Conservation (phyloP, 1,284 basidiomycete genomes). For the Flammula alnicola region DNA sequence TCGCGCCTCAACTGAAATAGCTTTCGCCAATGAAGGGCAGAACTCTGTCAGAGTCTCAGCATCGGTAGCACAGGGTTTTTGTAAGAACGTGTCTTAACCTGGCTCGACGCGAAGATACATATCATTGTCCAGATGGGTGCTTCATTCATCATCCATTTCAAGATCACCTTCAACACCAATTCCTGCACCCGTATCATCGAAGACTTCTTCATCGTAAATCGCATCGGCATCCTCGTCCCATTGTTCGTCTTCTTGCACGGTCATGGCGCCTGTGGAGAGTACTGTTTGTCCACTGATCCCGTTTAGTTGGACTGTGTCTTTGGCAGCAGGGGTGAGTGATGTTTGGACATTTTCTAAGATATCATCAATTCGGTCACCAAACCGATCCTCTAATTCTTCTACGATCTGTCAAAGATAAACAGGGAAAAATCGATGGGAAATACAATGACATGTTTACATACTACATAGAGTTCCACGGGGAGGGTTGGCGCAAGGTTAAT, state of each 20-base stretch:
- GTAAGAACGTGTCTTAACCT: too few relatives aligned
- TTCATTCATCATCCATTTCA: slow-evolving; percentile 71
- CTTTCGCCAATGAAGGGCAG: too few relatives aligned
- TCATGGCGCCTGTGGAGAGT: slow-evolving; percentile 7
- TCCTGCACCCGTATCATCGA: slow-evolving; percentile 71
- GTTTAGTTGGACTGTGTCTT: slow-evolving; percentile 11
- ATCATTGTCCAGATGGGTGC: too few relatives aligned
- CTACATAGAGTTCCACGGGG: slow-evolving; percentile 88
- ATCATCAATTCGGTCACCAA: slow-evolving; percentile 73
- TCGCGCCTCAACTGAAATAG: too few relatives aligned
- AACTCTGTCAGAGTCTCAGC: too few relatives aligned
- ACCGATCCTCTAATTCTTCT: slow-evolving; percentile 86
- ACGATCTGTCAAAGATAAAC: slow-evolving; percentile 78
- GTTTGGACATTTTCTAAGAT: slow-evolving; percentile 65
- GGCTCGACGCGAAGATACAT: too few relatives aligned
- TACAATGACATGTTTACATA: slow-evolving; percentile 35
- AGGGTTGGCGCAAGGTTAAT: slow-evolving; percentile 86
- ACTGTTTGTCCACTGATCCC: slow-evolving; percentile 3
- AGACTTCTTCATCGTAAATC: slow-evolving; percentile 40
- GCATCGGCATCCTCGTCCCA: slow-evolving; percentile 27
- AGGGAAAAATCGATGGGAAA: background rate
- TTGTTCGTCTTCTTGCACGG: slow-evolving; percentile 22
- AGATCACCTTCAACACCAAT: slow-evolving; percentile 73
- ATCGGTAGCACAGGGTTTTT: too few relatives aligned
- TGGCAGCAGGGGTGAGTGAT: slow-evolving; percentile 42